These are phyloP conservation scores for Starmera stellimalicola DNA, from an alignment of 1,139 yeast genomes.

Conservation along the genomic window DNA sequence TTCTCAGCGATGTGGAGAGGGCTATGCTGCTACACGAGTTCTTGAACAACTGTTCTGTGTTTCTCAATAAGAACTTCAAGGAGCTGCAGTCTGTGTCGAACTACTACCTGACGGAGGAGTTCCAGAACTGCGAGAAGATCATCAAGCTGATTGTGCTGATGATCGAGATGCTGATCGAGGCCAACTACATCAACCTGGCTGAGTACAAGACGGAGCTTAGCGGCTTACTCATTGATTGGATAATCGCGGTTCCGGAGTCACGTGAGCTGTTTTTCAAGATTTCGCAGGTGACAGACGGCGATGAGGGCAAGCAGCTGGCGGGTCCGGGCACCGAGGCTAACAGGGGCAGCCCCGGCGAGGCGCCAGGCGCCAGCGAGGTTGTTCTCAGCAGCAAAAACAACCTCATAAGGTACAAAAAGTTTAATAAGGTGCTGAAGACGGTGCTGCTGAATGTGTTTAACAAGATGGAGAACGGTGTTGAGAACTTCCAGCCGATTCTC, in stretches of 20 bases:
- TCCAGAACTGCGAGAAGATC: constrained; percentile 38
- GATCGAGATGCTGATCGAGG: constrained; percentile 40
- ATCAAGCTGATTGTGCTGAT: constrained; percentile 49
- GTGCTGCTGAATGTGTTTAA: constrained; percentile 16
- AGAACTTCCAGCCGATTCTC: constrained; percentile 18
- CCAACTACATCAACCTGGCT: constrained; percentile 34
- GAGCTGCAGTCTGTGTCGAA: constrained; percentile 3
- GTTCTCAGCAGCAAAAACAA: constrained; percentile 3
- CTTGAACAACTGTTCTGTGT: constrained; percentile 43
- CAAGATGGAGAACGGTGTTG: constrained; percentile 15
- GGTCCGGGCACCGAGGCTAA: background rate
- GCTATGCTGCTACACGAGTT: constrained; percentile 66
- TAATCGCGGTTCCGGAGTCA: constrained; percentile 42
- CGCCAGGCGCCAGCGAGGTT: background rate
- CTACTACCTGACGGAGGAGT: constrained; percentile 17
- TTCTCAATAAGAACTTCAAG: constrained; percentile 28
- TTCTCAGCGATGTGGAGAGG: constrained; percentile 45
- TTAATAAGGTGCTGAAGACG: constrained; percentile 13
- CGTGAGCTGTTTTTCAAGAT: constrained; percentile 26
- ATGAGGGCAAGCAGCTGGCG: background rate
- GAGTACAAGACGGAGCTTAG: constrained; percentile 51
- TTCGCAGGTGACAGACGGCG: constrained; percentile 8
- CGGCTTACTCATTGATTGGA: constrained; percentile 51
- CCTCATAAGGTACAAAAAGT: constrained; percentile 7
- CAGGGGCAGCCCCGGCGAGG: background rate